Percentiles rank a stretch among this genome's conserved stretches.
These are phyloP conservation scores for Colletotrichum graminicola DNA, from an alignment of 2,329 filamentous ascomycete genomes.

Conservation along the genomic window DNA sequence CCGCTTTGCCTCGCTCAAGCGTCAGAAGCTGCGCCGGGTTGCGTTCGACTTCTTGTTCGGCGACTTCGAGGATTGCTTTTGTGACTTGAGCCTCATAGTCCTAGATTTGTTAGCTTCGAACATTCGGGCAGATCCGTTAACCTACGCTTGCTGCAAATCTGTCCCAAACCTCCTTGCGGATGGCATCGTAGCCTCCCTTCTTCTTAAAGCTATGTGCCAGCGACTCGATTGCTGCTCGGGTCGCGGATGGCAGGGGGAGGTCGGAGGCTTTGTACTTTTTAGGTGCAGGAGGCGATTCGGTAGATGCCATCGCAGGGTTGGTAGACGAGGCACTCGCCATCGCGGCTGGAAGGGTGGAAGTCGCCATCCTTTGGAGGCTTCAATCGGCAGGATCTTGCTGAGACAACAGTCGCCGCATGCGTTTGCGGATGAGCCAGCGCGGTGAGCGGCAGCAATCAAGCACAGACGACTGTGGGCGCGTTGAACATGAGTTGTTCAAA, in stretches of 20 bases:
- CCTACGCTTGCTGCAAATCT: conserved; percentile 78
- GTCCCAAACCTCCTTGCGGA: conserved; percentile 82
- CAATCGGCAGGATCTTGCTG: not conserved
- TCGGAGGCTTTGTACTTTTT: conserved; percentile 79
- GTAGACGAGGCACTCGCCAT: conserved; percentile 28
- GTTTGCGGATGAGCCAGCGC: not conserved
- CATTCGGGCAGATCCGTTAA: not conserved
- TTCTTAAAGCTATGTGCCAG: conserved; percentile 88
- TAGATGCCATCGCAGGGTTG: conserved; percentile 1
- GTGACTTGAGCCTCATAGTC: conserved; percentile 77
- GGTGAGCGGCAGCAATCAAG: not conserved
- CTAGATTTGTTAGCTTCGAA: conserved; percentile 54
- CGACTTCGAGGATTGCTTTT: conserved; percentile 75
- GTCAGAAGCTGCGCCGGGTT: conserved; percentile 79
- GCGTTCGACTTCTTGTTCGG: conserved; percentile 79
- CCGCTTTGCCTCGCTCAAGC: conserved; percentile 79
- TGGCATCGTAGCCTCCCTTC: conserved; percentile 83
- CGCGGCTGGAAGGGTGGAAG: conserved; percentile 7
- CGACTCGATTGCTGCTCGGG: conserved; percentile 78
- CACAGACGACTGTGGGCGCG: not conserved
- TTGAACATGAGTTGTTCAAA: not conserved
- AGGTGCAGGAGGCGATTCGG: conserved; percentile 21
- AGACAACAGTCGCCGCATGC: conserved; percentile 3
- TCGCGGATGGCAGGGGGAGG: conserved; percentile 79
- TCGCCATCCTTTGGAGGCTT: conserved; percentile 25